Conservation (phyloP, 2,329 filamentous ascomycete species). For the Rasamsonia emersonii region DNA sequence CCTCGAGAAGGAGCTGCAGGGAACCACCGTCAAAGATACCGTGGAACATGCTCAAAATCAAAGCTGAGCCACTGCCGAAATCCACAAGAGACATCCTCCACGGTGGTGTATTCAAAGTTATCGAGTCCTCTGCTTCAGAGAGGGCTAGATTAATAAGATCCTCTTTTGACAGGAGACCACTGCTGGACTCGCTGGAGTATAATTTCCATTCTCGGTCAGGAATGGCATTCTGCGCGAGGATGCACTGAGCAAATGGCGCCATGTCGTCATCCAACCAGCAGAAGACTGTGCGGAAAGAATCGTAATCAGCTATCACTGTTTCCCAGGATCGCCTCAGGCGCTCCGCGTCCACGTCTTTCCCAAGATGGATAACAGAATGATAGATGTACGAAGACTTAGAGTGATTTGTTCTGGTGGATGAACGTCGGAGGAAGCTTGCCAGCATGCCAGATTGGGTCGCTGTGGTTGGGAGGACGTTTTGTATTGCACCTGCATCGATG, state of each 20-base stretch:
- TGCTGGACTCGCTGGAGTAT: constrained; percentile 7
- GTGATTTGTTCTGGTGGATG: constrained; percentile 7
- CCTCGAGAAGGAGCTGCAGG: constrained; percentile 23
- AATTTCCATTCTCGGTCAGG: constrained; percentile 10
- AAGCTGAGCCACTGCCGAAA: constrained; percentile 2
- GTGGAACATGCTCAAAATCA: constrained; percentile 29
- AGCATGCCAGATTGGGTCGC: constrained; percentile 28
- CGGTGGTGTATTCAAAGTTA: constrained; percentile 12
- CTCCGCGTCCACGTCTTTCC: constrained; percentile 13
- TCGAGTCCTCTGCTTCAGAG: constrained; percentile 13
- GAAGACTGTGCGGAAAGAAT: constrained; percentile 27
- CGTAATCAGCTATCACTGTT: constrained; percentile 17
- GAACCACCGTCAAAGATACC: constrained; percentile 32
- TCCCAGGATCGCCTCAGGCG: constrained; percentile 18
- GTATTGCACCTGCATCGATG: constrained; percentile 13
- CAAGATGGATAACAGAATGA: constrained; percentile 20
- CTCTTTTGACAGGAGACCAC: constrained; percentile 12
- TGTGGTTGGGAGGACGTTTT: constrained; percentile 24
- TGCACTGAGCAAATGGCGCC: constrained; percentile 28
- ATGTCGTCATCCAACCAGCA: constrained; percentile 24
- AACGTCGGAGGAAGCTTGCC: constrained; percentile 23
- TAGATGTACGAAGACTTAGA: constrained; percentile 22
- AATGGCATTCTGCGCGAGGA: constrained; percentile 14
- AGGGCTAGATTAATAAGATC: constrained; percentile 13
- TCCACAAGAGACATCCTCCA: constrained; percentile 18